These are phyloP conservation scores for Lophiotrema nucula DNA, from an alignment of 495 filamentous ascomycete species.

Conservation along the genomic window DNA sequence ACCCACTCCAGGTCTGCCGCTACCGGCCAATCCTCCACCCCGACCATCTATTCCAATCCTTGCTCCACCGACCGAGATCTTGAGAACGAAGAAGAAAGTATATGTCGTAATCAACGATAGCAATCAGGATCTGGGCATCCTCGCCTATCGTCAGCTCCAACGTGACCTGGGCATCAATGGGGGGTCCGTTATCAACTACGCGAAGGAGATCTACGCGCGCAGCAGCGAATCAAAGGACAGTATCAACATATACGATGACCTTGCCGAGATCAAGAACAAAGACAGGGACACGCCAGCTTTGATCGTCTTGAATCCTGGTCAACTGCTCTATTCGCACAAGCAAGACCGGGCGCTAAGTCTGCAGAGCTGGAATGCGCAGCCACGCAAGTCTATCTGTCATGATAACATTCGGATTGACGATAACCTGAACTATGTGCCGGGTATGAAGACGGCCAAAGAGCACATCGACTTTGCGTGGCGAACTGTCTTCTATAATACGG, in stretches of 20 bases:
- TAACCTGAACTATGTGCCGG: conserved; percentile 34
- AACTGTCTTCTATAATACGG: conserved; percentile 32
- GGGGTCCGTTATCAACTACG: conserved; percentile 64
- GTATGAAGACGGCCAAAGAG: conserved; percentile 33
- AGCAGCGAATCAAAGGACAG: neutral
- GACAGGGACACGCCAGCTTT: conserved; percentile 35
- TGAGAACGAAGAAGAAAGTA: conserved; percentile 60
- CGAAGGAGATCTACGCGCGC: conserved; percentile 42
- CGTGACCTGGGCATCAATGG: conserved; percentile 58
- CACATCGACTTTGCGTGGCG: conserved; percentile 40
- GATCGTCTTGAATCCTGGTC: conserved; percentile 42
- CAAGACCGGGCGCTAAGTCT: conserved; percentile 30
- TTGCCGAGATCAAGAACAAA: conserved; percentile 2
- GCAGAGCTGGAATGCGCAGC: conserved; percentile 34
- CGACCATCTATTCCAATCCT: conserved; percentile 67
- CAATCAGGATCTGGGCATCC: conserved; percentile 69
- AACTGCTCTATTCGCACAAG: conserved; percentile 39
- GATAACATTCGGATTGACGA: conserved; percentile 19
- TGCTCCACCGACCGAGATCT: conserved; percentile 49
- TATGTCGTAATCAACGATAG: conserved; percentile 73
- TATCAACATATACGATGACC: conserved; percentile 5
- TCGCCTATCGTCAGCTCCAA: conserved; percentile 65
- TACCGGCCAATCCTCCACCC: conserved; percentile 16
- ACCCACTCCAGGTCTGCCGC: conserved; percentile 32
- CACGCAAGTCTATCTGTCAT: conserved; percentile 31